Evolutionary conservation across 2,329 filamentous ascomycete genomes (phyloP).

Genomic region (Alternaria viburni): DNA sequence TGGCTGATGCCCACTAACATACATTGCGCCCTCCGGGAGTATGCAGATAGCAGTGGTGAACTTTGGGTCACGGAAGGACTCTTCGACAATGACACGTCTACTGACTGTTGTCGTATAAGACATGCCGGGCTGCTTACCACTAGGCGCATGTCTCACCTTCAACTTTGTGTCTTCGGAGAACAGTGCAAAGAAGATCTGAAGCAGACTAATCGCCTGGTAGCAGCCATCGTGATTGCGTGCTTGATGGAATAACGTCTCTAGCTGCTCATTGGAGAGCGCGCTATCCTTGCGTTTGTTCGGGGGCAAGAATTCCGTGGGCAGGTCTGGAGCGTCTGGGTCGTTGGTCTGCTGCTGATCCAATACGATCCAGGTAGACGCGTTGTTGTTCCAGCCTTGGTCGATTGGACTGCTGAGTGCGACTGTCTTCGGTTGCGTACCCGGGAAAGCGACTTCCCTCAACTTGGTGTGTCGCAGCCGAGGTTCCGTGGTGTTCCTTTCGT

Average conservation of each 20-base stretch:
- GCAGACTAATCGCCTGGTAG: background rate
- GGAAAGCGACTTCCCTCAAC: conserved; percentile 1
- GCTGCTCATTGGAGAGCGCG: background rate
- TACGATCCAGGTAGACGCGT: background rate
- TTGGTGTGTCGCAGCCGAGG: background rate
- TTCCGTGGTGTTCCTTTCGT: background rate
- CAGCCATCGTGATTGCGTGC: conserved; percentile 1
- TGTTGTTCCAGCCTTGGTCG: background rate
- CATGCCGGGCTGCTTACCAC: background rate
- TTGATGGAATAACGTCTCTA: conserved; percentile 5
- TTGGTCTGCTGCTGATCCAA: background rate
- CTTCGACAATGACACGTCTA: background rate
- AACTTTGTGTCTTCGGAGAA: background rate
- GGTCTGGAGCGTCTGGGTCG: background rate
- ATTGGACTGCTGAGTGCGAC: background rate
- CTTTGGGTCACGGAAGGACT: background rate
- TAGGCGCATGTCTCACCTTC: background rate
- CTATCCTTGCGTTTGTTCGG: background rate
- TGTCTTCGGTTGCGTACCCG: background rate
- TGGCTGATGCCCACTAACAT: background rate
- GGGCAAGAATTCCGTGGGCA: background rate
- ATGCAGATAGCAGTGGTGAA: background rate
- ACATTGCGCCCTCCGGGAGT: background rate
- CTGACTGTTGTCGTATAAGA: background rate
- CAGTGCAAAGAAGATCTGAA: background rate